Base-by-base conservation (phyloP, 139 green algal species). In the Ulvella scutata region DNA sequence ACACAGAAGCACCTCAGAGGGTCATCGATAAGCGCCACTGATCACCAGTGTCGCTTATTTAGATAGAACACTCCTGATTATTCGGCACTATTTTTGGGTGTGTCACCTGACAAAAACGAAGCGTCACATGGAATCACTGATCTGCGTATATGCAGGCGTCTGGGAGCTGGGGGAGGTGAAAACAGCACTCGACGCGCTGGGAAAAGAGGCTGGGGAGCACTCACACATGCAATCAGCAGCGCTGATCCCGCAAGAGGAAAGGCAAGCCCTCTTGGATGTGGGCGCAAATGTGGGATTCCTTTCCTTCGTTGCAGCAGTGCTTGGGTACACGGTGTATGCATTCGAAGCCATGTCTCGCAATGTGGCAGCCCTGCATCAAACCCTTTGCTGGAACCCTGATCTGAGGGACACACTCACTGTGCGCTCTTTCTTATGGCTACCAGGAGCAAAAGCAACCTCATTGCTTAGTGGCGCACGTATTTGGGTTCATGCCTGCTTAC, bases 271-370 rank as follows among this genome's bases (percentile, higher is more conserved):
- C 26, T 10, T 81, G 2, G 77, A 81, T 51, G 76, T 78, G 26
- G 77, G 77, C 26, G 73, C 77, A 20, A 78, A 78, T 73, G 43
- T 78, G 17, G 77, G 78, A 10, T 76, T 44, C 62, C 77, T 79
- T 31, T 67, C 72, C 43, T 7, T 79, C 33, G 73, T 74, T 74
- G 78, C 78, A n/a, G 74, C 74, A 38, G 67, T 62, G 20, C 74
- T 75, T 9, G 74, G 78, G 9, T 74, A 61, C 17, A 20, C 39
- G 21, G 78, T 82, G 2, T 61, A 43, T 2, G 74, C 74, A 2
- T 82, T 82, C 35, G 78, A 82, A 61, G 44, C 78, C 37, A 79
- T 82, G 78, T n/a, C 34, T 4, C 35, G 26, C 43, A 82, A 82
- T 43, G 43, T 82, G 23, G 43, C 38, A 20, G 43, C 76, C 35